Evolutionary conservation across 495 filamentous ascomycete species (phyloP).

Genomic region (Daldinia grandis): DNA sequence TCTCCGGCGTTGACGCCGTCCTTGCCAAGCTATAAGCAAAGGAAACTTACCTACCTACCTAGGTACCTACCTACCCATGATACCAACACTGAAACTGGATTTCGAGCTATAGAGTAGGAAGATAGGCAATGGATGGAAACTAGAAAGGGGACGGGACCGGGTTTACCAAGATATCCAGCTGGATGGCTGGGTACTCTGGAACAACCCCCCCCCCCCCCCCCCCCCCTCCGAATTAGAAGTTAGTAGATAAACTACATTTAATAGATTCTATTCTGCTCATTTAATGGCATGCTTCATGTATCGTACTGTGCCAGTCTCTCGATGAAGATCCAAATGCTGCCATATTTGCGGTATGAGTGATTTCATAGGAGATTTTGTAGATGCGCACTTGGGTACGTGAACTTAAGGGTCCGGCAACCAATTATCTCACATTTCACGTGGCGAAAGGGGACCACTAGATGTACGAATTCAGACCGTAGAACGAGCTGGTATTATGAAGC

Average conservation of each 20-base stretch:
- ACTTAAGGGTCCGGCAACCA: too few relatives aligned
- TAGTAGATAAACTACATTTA: conserved; percentile 14
- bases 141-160: not conserved
- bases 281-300: not conserved
- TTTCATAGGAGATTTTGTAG: too few relatives aligned
- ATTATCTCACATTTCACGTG: not conserved
- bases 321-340: too few relatives aligned
- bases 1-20: conserved; percentile 78
- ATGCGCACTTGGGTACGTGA: too few relatives aligned
- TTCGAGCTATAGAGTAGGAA: not conserved
- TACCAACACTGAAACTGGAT: not conserved
- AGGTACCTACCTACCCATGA: not conserved
- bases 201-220: not conserved
- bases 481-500: conserved; percentile 45
- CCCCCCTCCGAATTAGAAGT: not conserved
- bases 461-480: conserved; percentile 31
- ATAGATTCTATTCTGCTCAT: conserved; percentile 23
- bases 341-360: too few relatives aligned
- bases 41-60: not conserved
- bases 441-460: not conserved
- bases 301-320: not conserved
- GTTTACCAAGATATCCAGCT: too few relatives aligned
- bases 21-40: conserved; percentile 67
- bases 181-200: not conserved
- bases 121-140: not conserved